Evolutionary conservation across 1,284 basidiomycete genomes (phyloP).

Genomic region (Marasmius fiardii): DNA sequence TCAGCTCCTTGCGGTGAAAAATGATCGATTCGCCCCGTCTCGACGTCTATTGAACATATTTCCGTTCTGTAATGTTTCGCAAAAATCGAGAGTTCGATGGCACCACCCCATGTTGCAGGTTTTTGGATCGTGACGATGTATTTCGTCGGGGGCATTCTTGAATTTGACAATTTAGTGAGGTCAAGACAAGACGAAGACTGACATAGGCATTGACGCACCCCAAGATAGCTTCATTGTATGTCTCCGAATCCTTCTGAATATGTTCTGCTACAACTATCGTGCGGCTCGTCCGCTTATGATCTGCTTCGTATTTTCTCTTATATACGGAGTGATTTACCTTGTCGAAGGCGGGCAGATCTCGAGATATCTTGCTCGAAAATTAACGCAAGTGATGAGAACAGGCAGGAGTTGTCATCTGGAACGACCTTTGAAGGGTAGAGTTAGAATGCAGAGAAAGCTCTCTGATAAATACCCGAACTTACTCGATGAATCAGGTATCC

Average conservation of each 20-base stretch:
- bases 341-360: conserved; percentile 62
- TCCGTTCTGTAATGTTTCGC: conserved; percentile 80
- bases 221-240: conserved; percentile 80
- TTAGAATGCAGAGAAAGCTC: neutral
- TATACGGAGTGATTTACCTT: conserved; percentile 42
- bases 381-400: conserved; percentile 84
- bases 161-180: neutral
- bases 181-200: neutral
- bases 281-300: neutral
- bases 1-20: conserved; percentile 63
- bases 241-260: conserved; percentile 67
- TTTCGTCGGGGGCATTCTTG: conserved; percentile 62
- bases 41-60: conserved; percentile 88
- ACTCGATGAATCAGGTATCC: conserved; percentile 72
- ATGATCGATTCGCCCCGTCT: conserved; percentile 85
- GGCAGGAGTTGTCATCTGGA: conserved; percentile 91
- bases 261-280: conserved; percentile 74
- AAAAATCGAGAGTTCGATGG: conserved; percentile 85
- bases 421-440: conserved; percentile 52
- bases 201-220: conserved; percentile 65
- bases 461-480: conserved; percentile 17
- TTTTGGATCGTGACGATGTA: conserved; percentile 83
- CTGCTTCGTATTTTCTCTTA: conserved; percentile 5
- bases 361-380: conserved; percentile 79
- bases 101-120: conserved; percentile 87